Evolutionary conservation across 768 basidiomycete genomes (phyloP), one percentile per base, ranked within the genome.

Genomic region (Boletus sensibilis): DNA sequence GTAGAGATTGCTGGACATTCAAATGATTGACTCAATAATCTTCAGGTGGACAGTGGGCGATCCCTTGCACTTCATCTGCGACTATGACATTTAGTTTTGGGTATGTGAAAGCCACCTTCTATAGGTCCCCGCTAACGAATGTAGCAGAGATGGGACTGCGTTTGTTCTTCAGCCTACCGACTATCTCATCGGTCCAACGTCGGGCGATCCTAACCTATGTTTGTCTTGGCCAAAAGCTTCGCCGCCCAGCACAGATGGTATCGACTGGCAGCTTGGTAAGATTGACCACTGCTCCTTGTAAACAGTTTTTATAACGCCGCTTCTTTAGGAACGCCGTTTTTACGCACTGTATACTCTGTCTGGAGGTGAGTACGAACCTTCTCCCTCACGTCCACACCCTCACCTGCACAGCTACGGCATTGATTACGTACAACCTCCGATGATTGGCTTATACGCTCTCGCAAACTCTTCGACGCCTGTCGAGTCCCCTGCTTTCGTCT

Each of bases 191-290:
- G 90, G 88, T 21, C 85, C 86, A 50, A 77, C 84, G 11, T 74
- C 76, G 42, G 84, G 84, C 9, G 78, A 86, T 65, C 85, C 88
- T 0, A 76, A 79, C 56, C 68, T 89, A 14, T 92, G 90, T 70
- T 72, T 92, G 41, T 75, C 87, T 25, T 92, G 90, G 90, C 90
- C 89, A 1, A 76, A 73, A 59, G 88, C 88, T 5, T 70, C 75
- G 20, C 77, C 83, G 9, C 90, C 88, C 0, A 86, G 78, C 55
- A 59, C 84, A 14, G 86, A 91, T 68, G 90, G 88, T 14, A 79
- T 92, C 50, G 90, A 92, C 64, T 92, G 90, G 90, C 88, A 91
- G 68, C 76, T 92, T 47, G 89, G 88, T 86, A 60, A 27, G 71
- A 56, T n/a, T 7, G 18, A 12, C 4, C 11, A 16, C 13, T 31